phyloP scores from a whole-genome alignment of 2,329 filamentous ascomycete species.

The Polychaeton citri region DNA sequence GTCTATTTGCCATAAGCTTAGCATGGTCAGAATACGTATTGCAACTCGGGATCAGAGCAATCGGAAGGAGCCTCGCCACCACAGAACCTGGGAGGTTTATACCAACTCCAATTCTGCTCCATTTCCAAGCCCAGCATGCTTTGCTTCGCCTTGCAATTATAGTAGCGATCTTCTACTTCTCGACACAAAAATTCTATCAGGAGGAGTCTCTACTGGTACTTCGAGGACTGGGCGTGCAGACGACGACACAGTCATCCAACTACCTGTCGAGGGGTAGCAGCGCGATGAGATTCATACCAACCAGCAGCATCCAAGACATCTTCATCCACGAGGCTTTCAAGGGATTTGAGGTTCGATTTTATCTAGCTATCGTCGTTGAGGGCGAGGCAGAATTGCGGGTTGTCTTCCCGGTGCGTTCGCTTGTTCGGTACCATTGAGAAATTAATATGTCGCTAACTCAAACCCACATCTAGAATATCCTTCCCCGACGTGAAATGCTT shows the following conservation, averaged over 20 bases:
- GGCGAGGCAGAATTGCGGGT: constrained; percentile 81
- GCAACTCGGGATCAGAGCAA: not conserved
- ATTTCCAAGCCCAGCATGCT: constrained; percentile 34
- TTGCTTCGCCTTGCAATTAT: constrained; percentile 26
- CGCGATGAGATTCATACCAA: constrained; percentile 61
- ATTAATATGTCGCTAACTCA: constrained; percentile 3
- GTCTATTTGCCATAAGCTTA: constrained; percentile 23
- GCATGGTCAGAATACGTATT: constrained; percentile 14
- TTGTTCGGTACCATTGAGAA: constrained; percentile 1
- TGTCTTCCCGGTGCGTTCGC: constrained; percentile 62
- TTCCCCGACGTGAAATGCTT: constrained; percentile 62
- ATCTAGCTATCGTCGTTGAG: constrained; percentile 78
- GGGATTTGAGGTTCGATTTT: constrained; percentile 82
- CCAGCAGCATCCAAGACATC: constrained; percentile 81
- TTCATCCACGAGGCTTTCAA: constrained; percentile 90
- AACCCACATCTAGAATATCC: constrained; percentile 35
- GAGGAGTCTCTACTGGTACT: constrained; percentile 83
- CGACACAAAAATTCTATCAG: constrained; percentile 23
- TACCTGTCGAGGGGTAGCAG: constrained; percentile 51
- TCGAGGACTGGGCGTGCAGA: constrained; percentile 82
- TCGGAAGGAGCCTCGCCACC: not conserved
- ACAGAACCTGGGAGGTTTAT: not conserved
- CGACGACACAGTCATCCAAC: constrained; percentile 54
- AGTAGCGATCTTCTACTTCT: constrained; percentile 8
- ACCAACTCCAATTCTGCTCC: constrained; percentile 30